Base-by-base conservation (phyloP, 352 stramenopile species). In the Phytophthora cryptogea region DNA sequence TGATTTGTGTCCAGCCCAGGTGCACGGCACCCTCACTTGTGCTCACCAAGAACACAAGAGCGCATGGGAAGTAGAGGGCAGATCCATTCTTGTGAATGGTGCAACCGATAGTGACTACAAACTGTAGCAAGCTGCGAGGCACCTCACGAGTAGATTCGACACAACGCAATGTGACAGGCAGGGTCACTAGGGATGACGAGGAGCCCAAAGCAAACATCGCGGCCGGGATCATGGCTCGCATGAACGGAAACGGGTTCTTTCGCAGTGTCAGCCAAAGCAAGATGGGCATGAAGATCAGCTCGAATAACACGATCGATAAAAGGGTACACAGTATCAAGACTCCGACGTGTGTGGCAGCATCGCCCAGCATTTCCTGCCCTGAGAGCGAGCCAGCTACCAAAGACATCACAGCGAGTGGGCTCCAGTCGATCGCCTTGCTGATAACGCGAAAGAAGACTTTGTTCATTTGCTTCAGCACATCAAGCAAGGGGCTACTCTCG, bases 11-110 rank as follows among this genome's bases (percentile, higher is more conserved):
- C 63, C 65, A 83, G 5, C 72, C 75, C 17, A 92, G 52, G 6
- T 75, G 39, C 10, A 84, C 70, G 3, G 59, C 40, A 0, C 59
- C 43, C 5, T 71, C 70, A 4, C 75, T 64, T 30, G 83, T 89
- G 23, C 75, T 72, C 9, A 80, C 78, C 20, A 92, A 66, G 54
- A 90, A 92, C 10, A 92, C 68, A 7, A 92, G 53, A 8, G 81
- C 78, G 17, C 69, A 82, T 0, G 80, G 80, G 54, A 88, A 93
- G 54, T 86, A 87, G 58, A 91, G 85, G 10, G 81, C 82, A 28
- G 74, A 81, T 62, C 83, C 83, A 55, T 93, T 89, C 76, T 90
- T 93, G 70, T 93, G 79, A 32, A 83, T 67, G 3, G 74, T 88
- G 28, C 68, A 79, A 10, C 83, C 83, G 47, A 93, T 82, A 8